phyloP scores from a whole-genome alignment of 257 asterid species.

The Ballota nigra region DNA sequence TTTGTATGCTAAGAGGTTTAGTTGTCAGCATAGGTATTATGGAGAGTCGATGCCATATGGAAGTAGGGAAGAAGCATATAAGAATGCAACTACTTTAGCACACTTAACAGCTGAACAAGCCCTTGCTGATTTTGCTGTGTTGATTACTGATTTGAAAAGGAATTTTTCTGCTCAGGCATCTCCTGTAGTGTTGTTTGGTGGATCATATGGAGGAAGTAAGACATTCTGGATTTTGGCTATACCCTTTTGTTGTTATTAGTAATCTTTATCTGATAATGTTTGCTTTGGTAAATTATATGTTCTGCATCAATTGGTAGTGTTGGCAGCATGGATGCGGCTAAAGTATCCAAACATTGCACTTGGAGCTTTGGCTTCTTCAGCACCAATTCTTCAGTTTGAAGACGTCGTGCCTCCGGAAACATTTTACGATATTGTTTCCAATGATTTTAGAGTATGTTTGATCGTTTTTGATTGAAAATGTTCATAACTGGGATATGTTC shows the following conservation, averaged over 20 bases:
- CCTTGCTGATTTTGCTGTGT: conserved; percentile 79
- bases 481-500: conserved; percentile 3
- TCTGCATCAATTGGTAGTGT: conserved; percentile 51
- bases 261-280: not conserved
- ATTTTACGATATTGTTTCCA: conserved; percentile 79
- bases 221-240: not conserved
- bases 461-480: conserved; percentile 3
- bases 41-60: conserved; percentile 93
- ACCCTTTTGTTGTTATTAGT: not conserved
- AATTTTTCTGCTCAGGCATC: conserved; percentile 76
- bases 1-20: conserved; percentile 17
- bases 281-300: not conserved
- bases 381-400: conserved; percentile 90
- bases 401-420: conserved; percentile 77
- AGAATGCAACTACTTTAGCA: conserved; percentile 62
- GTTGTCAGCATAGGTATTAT: conserved; percentile 86
- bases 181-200: conserved; percentile 89
- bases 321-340: conserved; percentile 97
- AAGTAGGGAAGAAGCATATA: conserved; percentile 66
- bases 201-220: conserved; percentile 99
- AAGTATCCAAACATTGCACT: conserved; percentile 91
- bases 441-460: conserved; percentile 66
- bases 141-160: conserved; percentile 74
- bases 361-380: conserved; percentile 97
- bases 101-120: conserved; percentile 91